Percentiles rank a stretch among this genome's conserved stretches.
Conservation (phyloP, 106 monocot species). For the Allium cepa region DNA sequence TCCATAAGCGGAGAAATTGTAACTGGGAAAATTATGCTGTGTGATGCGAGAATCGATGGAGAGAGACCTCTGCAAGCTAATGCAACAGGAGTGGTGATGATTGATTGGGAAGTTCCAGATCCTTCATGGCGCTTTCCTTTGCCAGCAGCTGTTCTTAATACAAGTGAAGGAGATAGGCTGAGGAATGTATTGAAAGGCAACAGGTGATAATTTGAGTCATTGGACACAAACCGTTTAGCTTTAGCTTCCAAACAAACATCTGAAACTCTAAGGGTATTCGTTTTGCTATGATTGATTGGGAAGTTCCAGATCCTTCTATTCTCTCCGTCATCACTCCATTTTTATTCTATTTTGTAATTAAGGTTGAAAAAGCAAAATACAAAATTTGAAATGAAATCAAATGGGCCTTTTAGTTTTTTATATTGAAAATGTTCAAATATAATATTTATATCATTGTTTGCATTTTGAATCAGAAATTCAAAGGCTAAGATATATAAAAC, state of each 20-base stretch:
- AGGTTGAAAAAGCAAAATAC: too few relatives aligned
- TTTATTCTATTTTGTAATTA: not conserved
- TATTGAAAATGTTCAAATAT: too few relatives aligned
- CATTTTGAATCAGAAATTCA: slow-evolving; percentile 6
- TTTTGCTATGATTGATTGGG: too few relatives aligned
- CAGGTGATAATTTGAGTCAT: too few relatives aligned
- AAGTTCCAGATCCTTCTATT: too few relatives aligned
- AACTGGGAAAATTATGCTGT: slow-evolving; percentile 19
- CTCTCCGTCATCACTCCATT: not conserved
- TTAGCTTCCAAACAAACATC: too few relatives aligned
- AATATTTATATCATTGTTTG: not conserved
- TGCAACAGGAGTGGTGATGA: slow-evolving; percentile 14
- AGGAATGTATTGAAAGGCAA: slow-evolving; percentile 2
- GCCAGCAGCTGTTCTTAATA: slow-evolving; percentile 1
- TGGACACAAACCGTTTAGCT: too few relatives aligned
- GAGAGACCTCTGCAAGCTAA: slow-evolving; percentile 14
- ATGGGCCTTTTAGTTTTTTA: too few relatives aligned
- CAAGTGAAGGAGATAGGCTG: not conserved
- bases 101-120: not conserved
- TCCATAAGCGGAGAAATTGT: slow-evolving; percentile 6
- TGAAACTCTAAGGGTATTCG: too few relatives aligned
- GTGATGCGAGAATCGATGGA: not conserved
- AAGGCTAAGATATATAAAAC: slow-evolving; percentile 11
- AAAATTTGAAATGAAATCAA: too few relatives aligned
- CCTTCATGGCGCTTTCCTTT: slow-evolving; percentile 2